Conservation (phyloP, 2,329 filamentous ascomycete genomes). For the Aspergillus carbonarius region DNA sequence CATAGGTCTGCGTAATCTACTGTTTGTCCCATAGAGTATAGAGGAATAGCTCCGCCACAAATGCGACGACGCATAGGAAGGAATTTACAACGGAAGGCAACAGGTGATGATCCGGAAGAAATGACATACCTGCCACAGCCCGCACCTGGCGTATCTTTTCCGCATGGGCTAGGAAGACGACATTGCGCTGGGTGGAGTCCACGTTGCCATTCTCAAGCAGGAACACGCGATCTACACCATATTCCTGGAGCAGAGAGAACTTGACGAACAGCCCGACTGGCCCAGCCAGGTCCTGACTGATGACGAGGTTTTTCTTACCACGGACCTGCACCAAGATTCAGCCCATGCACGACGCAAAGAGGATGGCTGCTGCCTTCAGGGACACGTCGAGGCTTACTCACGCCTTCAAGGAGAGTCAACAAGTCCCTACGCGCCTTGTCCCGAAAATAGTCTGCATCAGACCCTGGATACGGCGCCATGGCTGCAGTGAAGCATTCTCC, state of each 20-base stretch:
- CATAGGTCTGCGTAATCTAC: slow-evolving; percentile 58
- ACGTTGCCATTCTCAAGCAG: slow-evolving; percentile 94
- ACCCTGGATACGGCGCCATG: slow-evolving; percentile 46
- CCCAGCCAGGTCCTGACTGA: slow-evolving; percentile 86
- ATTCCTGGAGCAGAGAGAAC: slow-evolving; percentile 91
- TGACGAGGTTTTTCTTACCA: slow-evolving; percentile 96
- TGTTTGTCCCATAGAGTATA: slow-evolving; percentile 48
- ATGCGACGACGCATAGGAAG: neutral
- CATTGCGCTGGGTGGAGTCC: slow-evolving; percentile 90
- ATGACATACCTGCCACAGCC: slow-evolving; percentile 76
- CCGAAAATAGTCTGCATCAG: slow-evolving; percentile 48
- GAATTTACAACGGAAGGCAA: slow-evolving; percentile 8
- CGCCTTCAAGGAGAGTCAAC: slow-evolving; percentile 86
- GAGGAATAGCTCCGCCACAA: neutral
- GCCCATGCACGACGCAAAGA: slow-evolving; percentile 17
- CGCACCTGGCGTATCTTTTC: slow-evolving; percentile 84
- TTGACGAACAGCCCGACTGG: slow-evolving; percentile 90
- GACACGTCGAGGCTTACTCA: slow-evolving; percentile 60
- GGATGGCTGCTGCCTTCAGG: slow-evolving; percentile 2
- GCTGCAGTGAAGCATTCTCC: slow-evolving; percentile 23
- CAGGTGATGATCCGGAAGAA: slow-evolving; percentile 9
- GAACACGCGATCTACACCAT: slow-evolving; percentile 97
- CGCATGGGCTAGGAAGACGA: slow-evolving; percentile 88
- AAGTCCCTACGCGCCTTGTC: slow-evolving; percentile 77
- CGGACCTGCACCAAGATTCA: slow-evolving; percentile 66